Base-by-base conservation (phyloP, 495 filamentous ascomycete species). In the Podospora sp. region DNA sequence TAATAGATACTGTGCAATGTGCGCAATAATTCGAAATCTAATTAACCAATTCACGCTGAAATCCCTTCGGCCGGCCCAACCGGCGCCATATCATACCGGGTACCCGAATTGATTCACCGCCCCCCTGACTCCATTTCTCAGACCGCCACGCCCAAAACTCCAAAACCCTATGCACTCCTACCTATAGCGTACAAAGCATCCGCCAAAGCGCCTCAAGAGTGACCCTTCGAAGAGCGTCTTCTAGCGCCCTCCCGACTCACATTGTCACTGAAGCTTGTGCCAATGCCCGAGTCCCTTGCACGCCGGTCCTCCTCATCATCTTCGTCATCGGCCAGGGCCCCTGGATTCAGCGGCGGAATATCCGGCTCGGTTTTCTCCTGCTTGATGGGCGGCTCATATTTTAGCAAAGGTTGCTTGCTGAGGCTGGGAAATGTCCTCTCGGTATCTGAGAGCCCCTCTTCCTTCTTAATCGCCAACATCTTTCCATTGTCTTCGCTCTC, bases 401-500 rank as follows among this genome's bases (percentile, higher is more conserved):
- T 81, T 36, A 89, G 72, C 6, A 84, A 81, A 52, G 77, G 69
- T 69, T 87, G 85, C 8, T 79, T 76, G 4, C 78, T 78, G 62
- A 82, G 78, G 5, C 83, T 86, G n/a, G 88, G 86, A 63, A 89
- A 89, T 5, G 81, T 83, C 29, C 84, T 74, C 20, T 81, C 80
- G 1, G 79, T 78, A 57, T 73, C 77, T 20, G 71, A 73, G 61
- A 60, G 33, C 11, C 12, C 63, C 53, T 68, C 72, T 29, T 67
- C 75, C 51, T 68, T 73, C 40, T 70, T 71, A 0, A 67, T 55
- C 35, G 82, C 80, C 2, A 80, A 14, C 35, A 1, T n/a, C 24
- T 16, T 22, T 14, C 55, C 64, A 1, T 63, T 36, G 1, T 36
- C 56, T 4, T 25, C 29, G 12, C 26, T 50, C 25, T 2, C 36